These are phyloP conservation scores for Fusarium sp. DNA, from an alignment of 2,329 filamentous ascomycete species.

Conservation along the genomic window DNA sequence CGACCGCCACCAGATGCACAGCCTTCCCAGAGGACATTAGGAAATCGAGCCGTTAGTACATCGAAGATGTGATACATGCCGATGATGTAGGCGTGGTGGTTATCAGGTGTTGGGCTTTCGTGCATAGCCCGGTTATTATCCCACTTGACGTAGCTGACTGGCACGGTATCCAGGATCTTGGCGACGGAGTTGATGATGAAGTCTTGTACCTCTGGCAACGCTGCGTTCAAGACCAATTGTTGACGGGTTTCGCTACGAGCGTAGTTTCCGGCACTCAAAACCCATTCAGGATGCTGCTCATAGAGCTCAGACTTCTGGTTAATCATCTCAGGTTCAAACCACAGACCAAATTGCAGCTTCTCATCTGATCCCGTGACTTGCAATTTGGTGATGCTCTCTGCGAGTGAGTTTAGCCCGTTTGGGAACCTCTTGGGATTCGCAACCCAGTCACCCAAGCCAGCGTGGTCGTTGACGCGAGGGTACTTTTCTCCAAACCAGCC, in stretches of 20 bases:
- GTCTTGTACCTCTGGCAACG: slow-evolving; percentile 72
- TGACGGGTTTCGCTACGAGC: slow-evolving; percentile 68
- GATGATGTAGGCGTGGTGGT: slow-evolving; percentile 72
- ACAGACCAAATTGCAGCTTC: slow-evolving; percentile 73
- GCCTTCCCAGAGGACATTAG: slow-evolving; percentile 75
- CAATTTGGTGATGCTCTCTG: slow-evolving; percentile 66
- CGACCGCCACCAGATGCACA: slow-evolving; percentile 76
- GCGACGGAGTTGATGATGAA: slow-evolving; percentile 72
- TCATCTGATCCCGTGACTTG: slow-evolving; percentile 61
- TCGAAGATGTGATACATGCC: slow-evolving; percentile 75
- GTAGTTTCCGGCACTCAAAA: slow-evolving; percentile 69
- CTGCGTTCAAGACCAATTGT: slow-evolving; percentile 74
- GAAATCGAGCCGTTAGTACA: slow-evolving; percentile 71
- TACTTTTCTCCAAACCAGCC: slow-evolving; percentile 76
- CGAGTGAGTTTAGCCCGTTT: slow-evolving; percentile 66
- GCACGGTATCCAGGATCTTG: slow-evolving; percentile 65
- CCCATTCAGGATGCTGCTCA: slow-evolving; percentile 75
- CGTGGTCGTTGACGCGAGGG: slow-evolving; percentile 69
- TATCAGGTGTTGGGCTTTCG: slow-evolving; percentile 68
- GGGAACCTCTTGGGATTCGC: slow-evolving; percentile 73
- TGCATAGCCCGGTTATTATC: slow-evolving; percentile 77
- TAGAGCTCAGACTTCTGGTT: slow-evolving; percentile 74
- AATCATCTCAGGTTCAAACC: slow-evolving; percentile 79
- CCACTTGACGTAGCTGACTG: slow-evolving; percentile 76
- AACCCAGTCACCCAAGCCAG: slow-evolving; percentile 75